phyloP scores from a whole-genome alignment of 1,139 yeast genomes.

The Hanseniaspora gamundiae region DNA sequence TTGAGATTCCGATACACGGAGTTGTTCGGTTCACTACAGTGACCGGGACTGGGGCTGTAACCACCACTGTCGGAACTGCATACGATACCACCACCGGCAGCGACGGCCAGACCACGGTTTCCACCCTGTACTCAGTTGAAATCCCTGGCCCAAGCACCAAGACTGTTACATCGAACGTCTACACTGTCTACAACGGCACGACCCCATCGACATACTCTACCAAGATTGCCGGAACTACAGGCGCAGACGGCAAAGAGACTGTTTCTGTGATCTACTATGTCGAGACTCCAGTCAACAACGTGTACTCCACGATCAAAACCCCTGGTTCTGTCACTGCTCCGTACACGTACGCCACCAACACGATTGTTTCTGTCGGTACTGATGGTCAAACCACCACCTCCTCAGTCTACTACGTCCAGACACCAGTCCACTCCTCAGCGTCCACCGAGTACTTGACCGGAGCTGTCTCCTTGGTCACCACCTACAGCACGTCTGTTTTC shows the following conservation, averaged over 20 bases:
- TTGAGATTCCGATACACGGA: slow-evolving; percentile 10
- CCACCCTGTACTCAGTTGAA: slow-evolving; percentile 9
- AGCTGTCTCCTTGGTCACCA: not conserved
- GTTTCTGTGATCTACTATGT: not conserved
- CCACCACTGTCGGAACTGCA: not conserved
- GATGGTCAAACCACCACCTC: not conserved
- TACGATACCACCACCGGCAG: not conserved
- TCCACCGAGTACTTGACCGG: not conserved
- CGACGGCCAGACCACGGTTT: slow-evolving; percentile 7
- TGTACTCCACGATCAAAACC: not conserved
- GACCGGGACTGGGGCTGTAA: not conserved
- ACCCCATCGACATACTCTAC: not conserved
- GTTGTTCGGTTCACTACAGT: no score
- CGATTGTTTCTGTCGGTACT: not conserved
- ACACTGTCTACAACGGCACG: not conserved
- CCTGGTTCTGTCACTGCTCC: not conserved
- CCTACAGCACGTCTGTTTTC: not conserved
- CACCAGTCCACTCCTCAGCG: not conserved
- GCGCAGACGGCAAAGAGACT: not conserved
- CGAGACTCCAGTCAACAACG: not conserved
- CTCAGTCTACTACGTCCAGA: not conserved
- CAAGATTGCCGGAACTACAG: not conserved
- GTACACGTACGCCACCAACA: not conserved
- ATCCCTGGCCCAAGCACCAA: slow-evolving; percentile 7
- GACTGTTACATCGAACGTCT: no score